Base-by-base conservation (phyloP, 495 filamentous ascomycete genomes). In the Immersiella caudata region DNA sequence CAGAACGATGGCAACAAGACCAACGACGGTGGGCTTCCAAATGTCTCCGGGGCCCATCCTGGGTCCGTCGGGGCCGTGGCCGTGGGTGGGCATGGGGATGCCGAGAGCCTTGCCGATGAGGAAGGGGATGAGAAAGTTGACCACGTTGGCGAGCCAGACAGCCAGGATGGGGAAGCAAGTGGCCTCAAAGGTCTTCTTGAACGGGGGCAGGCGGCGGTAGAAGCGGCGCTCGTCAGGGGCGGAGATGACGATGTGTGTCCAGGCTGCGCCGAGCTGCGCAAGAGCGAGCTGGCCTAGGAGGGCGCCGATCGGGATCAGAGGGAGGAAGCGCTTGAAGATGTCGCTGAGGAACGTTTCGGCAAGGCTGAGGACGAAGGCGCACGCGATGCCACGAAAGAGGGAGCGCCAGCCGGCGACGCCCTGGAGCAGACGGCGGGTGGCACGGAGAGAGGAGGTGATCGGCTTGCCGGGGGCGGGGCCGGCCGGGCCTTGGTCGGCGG, bases 231-330 rank as follows among this genome's bases (percentile, higher is more conserved):
- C 35, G 70, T 64, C 75, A 26, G 79, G 80, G 6, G 70, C 59
- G 35, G 81, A 78, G 73, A 83, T 81, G 70, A 83, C 71, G 51
- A 81, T 75, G 69, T 83, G 81, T 1, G 78, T 79, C 80, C 80
- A 81, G 59, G 74, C 75, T 18, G 82, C 76, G 66, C 67, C 66
- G 46, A 82, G 71, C 54, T 81, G 81, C 24, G 75, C 68, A 7
- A 79, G 67, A 27, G 73, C 69, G 12, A 84, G 58, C 9, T 74
- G 68, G 29, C 75, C 72, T 33, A 79, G 24, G 20, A 81, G 75
- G 22, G 64, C 65, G 56, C 73, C 80, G 68, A 83, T 63, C 6
- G 26, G 66, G 52, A 54, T 14, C 21, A 60, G 62, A 21, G 69
- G 60, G 27, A 79, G 59, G 65, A 73, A 60, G 20, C 63, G 40